Conservation (phyloP, 331 rosid species). For the Cucumis variabilis region DNA sequence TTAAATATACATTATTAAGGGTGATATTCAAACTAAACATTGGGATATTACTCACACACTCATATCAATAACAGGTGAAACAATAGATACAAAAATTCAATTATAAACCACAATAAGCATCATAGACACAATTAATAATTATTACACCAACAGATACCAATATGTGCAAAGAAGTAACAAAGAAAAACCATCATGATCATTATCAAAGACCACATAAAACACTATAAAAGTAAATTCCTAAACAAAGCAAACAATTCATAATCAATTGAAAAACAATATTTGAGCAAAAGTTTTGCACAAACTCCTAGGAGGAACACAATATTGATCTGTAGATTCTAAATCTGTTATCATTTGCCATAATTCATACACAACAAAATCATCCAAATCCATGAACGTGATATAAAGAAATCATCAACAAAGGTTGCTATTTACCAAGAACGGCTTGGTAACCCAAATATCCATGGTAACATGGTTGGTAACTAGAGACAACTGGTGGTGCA, state of each 20-base stretch:
- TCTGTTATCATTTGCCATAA: background rate
- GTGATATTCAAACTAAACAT: background rate
- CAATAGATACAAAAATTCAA: background rate
- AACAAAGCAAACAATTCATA: background rate
- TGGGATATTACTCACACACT: too few relatives aligned
- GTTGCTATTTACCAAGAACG: conserved; percentile 51
- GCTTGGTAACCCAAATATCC: conserved; percentile 50
- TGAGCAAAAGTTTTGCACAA: background rate
- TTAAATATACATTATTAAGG: background rate
- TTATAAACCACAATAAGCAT: conserved; percentile 3
- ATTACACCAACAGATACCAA: background rate
- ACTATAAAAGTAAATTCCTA: background rate
- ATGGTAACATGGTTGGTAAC: conserved; percentile 39
- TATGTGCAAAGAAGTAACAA: background rate
- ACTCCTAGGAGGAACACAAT: background rate
- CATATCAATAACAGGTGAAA: background rate
- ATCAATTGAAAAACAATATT: background rate
- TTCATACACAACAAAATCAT: background rate
- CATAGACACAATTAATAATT: conserved; percentile 14
- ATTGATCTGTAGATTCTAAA: background rate
- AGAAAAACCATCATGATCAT: background rate
- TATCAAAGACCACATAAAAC: background rate
- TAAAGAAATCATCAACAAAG: background rate
- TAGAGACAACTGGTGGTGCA: conserved; percentile 40
- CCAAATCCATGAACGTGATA: background rate